Evolutionary conservation across 1,139 yeast genomes (phyloP), one percentile per base, ranked within the genome.

Genomic region (Pneumocystis murina): DNA sequence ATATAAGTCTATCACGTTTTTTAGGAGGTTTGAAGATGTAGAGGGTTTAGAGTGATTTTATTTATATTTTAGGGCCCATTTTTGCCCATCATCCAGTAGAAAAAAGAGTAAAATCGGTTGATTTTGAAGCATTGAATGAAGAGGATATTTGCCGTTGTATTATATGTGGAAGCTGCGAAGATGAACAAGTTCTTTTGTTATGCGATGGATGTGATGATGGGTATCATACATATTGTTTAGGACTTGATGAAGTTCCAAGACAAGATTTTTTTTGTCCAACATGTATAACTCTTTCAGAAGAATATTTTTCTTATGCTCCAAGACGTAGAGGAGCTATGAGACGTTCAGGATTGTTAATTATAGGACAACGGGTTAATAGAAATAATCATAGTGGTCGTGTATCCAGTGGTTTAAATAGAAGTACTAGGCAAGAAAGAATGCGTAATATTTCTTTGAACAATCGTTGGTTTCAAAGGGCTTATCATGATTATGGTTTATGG

Each of bases 221-320:
- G 14, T 72, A 72, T 63, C 76, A 73, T 59, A 69, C 73, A 17
- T 67, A 70, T 40, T 73, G 75, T 60, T 66, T 72, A 41, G 75
- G 72, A 6, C 63, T 72, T 28, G 74, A 69, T 28, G 71, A 68
- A 10, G 68, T 71, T 17, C 74, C 75, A 3, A 65, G 65, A 6
- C 69, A 70, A 12, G 71, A 69, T 40, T 73, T 75, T 74, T 70
- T 67, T 62, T 73, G 76, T 65, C 74, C 75, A 5, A 68, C 70
- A 7, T 72, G 75, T 62, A 71, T 68, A 39, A 14, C 30, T 2
- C 55, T 48, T 48, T 48, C 55, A 24, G 7, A 20, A 3, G 33
- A 24, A 14, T 24, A 3, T 48, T 48, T 48, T 6, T 48, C 30
- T 1, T 16, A 4, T 24, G 12, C 12, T 48, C 16, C 55, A 3